Percentiles rank a stretch among this genome's conserved stretches.
phyloP scores from a whole-genome alignment of 2,329 filamentous ascomycete genomes.

The Rhytidhysteron rufulum region DNA sequence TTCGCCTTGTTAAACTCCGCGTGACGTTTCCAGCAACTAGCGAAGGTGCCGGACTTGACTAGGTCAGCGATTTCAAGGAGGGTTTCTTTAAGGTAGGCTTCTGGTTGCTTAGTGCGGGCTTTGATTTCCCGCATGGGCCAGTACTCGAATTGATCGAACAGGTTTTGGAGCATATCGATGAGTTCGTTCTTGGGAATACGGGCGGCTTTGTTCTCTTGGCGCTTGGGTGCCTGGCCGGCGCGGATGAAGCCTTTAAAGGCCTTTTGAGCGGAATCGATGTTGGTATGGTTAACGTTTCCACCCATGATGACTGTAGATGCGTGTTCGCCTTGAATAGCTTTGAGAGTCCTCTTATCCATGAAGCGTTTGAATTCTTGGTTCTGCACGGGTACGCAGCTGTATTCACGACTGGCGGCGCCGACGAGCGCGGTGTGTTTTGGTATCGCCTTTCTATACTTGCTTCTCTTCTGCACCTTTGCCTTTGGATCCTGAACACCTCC shows the following conservation, averaged over 20 bases:
- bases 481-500: slow-evolving; percentile 23
- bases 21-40: slow-evolving; percentile 80
- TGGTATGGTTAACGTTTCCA: slow-evolving; percentile 17
- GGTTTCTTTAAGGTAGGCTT: slow-evolving; percentile 84
- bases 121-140: slow-evolving; percentile 92
- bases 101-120: slow-evolving; percentile 74
- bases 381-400: slow-evolving; percentile 46
- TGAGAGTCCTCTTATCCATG: slow-evolving; percentile 37
- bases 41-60: slow-evolving; percentile 78
- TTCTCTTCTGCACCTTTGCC: slow-evolving; percentile 29
- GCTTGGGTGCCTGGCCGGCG: not conserved
- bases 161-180: slow-evolving; percentile 76
- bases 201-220: slow-evolving; percentile 74
- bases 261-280: slow-evolving; percentile 23
- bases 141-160: slow-evolving; percentile 82
- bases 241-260: slow-evolving; percentile 30
- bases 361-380: slow-evolving; percentile 42
- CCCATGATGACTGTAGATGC: slow-evolving; percentile 26
- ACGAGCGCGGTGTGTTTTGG: slow-evolving; percentile 51
- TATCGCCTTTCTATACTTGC: slow-evolving; percentile 33
- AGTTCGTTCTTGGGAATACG: slow-evolving; percentile 88
- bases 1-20: slow-evolving; percentile 52
- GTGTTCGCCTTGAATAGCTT: slow-evolving; percentile 42
- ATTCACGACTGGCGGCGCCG: slow-evolving; percentile 57
- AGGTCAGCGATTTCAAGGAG: slow-evolving; percentile 79